Conservation (phyloP, 345 rosid genomes). For the Cardamine resedifolia region DNA sequence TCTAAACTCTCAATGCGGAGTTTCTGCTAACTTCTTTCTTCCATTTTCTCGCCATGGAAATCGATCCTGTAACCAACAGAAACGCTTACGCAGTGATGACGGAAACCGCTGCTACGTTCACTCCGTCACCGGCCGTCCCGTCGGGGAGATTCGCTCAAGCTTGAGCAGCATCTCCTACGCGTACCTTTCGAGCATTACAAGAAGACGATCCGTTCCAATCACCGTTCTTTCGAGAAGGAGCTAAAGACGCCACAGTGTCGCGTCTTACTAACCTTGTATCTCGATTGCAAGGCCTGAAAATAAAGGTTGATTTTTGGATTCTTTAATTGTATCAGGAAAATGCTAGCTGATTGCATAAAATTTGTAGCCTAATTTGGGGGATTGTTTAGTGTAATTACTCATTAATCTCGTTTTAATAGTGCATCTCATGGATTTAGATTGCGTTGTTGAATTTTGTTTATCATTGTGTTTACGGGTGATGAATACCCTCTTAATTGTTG, state of each 20-base stretch:
- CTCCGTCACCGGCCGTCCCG: constrained; percentile 37
- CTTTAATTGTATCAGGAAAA: no score
- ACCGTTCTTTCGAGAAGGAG: constrained; percentile 81
- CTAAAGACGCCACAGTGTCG: constrained; percentile 67
- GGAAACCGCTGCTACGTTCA: constrained; percentile 33
- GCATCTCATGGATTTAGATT: no score
- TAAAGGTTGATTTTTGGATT: constrained; percentile 69
- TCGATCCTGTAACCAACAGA: constrained; percentile 52
- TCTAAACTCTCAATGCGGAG: constrained; percentile 9
- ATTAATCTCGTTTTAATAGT: no score
- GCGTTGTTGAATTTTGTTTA: no score
- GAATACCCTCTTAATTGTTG: no score
- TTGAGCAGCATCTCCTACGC: constrained; percentile 90
- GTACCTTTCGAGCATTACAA: constrained; percentile 97
- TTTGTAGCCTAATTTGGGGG: no score
- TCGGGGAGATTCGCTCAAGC: constrained; percentile 67
- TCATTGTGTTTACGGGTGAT: no score
- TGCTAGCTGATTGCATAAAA: no score
- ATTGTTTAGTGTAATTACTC: no score
- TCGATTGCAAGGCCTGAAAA: constrained; percentile 91
- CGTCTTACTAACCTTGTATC: constrained; percentile 79
- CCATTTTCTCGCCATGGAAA: constrained; percentile 43
- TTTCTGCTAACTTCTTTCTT: constrained; percentile 5
- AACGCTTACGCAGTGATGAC: constrained; percentile 35
- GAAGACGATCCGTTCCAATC: constrained; percentile 87